Evolutionary conservation across 768 basidiomycete species (phyloP).

Genomic region (Lentinula guzmanii): DNA sequence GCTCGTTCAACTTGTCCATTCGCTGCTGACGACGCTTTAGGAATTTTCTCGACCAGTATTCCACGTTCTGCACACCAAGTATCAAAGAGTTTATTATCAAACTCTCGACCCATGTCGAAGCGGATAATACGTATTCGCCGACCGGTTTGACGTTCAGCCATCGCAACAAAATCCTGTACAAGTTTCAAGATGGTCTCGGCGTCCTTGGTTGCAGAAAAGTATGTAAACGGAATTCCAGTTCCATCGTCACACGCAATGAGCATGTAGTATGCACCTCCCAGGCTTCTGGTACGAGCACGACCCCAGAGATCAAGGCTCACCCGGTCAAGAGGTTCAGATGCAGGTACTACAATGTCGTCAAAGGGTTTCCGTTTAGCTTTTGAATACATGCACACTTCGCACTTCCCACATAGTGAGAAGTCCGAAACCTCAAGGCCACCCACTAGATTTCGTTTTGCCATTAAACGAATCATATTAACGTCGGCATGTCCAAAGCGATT

Average conservation of each 20-base stretch:
- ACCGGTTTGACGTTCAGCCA: background rate
- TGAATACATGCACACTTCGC: background rate
- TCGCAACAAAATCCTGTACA: background rate
- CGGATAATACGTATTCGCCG: background rate
- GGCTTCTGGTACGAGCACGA: no score
- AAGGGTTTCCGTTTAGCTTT: background rate
- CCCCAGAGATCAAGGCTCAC: background rate
- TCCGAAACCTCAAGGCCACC: background rate
- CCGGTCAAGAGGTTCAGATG: background rate
- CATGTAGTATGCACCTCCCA: no score
- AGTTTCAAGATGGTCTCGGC: background rate
- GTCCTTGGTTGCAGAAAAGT: no score
- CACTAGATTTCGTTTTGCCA: background rate
- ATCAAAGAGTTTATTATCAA: background rate
- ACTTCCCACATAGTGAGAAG: background rate
- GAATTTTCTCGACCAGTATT: background rate
- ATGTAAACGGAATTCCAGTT: no score
- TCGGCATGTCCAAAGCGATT: background rate
- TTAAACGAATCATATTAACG: background rate
- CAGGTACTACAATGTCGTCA: slow-evolving; percentile 1
- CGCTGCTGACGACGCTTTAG: background rate
- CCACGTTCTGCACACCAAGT: background rate
- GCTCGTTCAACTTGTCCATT: background rate
- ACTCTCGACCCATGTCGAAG: background rate
- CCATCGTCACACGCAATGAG: no score